Evolutionary conservation across 1,284 basidiomycete species (phyloP).

Genomic region (Puccinia polysora): DNA sequence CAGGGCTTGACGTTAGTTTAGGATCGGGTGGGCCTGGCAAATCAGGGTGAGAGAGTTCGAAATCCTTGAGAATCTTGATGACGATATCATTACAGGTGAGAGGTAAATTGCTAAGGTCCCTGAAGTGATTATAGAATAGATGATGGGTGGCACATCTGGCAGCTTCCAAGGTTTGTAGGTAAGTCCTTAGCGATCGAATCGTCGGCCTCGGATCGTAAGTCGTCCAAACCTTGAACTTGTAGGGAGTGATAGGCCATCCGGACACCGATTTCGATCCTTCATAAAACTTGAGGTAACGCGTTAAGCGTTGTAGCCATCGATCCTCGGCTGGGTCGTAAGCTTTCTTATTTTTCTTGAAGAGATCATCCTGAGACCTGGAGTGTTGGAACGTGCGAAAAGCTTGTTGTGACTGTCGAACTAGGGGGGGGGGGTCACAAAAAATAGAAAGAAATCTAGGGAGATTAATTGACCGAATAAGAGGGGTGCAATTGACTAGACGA

Average conservation of each 20-base stretch:
- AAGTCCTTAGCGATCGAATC: background rate
- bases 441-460: too few relatives aligned
- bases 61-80: background rate
- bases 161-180: constrained; percentile 13
- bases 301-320: background rate
- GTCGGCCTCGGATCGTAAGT: background rate
- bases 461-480: too few relatives aligned
- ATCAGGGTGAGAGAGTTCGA: too few relatives aligned
- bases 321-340: background rate
- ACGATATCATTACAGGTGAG: background rate
- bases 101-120: background rate
- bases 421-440: too few relatives aligned
- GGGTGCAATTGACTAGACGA: too few relatives aligned
- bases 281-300: constrained; percentile 8
- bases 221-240: constrained; percentile 13
- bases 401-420: too few relatives aligned
- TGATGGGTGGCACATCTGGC: background rate
- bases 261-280: background rate
- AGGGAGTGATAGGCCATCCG: constrained; percentile 5
- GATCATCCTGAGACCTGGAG: too few relatives aligned
- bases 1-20: too few relatives aligned
- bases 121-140: background rate
- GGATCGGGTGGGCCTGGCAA: too few relatives aligned
- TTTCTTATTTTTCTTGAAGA: too few relatives aligned
- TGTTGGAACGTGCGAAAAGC: too few relatives aligned